Conservation (phyloP, 176 grass and related monocot genomes). For the Eleusine coracana region DNA sequence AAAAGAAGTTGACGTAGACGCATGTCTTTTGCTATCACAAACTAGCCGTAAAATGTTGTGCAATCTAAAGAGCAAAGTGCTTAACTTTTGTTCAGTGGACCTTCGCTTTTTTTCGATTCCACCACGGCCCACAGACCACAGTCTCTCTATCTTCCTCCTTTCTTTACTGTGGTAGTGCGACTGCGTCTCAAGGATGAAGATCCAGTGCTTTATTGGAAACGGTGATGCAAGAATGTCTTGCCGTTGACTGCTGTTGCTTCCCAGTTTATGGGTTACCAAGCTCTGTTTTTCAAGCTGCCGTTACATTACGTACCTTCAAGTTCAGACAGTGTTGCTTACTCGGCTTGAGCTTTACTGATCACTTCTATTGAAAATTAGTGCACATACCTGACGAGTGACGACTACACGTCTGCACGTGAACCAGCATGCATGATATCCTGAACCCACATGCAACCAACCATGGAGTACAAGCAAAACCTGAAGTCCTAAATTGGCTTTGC, state of each 20-base stretch:
- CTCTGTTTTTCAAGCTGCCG: background rate
- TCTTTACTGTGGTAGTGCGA: background rate
- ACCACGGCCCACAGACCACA: background rate
- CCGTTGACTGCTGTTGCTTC: constrained; percentile 12
- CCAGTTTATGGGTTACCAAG: background rate
- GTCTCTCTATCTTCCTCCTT: background rate
- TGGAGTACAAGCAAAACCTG: background rate
- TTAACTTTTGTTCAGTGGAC: constrained; percentile 42
- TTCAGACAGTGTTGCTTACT: background rate
- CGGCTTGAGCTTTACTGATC: background rate
- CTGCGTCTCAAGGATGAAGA: constrained; percentile 21
- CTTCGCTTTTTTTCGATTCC: constrained; percentile 15
- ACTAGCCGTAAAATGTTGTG: constrained; percentile 6
- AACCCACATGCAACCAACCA: background rate
- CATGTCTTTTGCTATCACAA: background rate
- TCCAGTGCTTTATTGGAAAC: constrained; percentile 21
- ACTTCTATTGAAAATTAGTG: background rate
- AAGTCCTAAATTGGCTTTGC: background rate
- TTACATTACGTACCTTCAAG: background rate
- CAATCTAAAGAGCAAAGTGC: background rate
- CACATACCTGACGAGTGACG: background rate
- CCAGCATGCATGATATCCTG: background rate
- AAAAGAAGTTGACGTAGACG: constrained; percentile 31
- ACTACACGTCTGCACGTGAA: background rate
- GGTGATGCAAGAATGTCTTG: background rate